Evolutionary conservation across 1,284 basidiomycete genomes (phyloP).

Genomic region (Thelephora terrestris): DNA sequence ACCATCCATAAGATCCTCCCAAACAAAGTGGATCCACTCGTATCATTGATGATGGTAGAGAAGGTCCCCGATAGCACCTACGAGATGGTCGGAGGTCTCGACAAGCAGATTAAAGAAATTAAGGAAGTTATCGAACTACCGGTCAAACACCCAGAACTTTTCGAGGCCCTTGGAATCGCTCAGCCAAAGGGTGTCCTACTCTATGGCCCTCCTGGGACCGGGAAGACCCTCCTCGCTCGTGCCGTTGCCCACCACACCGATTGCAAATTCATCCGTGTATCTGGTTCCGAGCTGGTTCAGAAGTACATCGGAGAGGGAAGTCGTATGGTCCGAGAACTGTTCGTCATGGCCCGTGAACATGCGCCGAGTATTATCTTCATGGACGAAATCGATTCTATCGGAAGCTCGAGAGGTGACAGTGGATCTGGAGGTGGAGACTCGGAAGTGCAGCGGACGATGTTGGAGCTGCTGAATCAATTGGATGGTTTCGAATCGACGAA

Average conservation of each 20-base stretch:
- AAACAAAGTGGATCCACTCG: conserved; percentile 92
- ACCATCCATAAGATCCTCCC: conserved; percentile 91
- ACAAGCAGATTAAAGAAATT: conserved; percentile 99
- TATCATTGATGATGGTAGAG: conserved; percentile 99
- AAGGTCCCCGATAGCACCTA: conserved; percentile 99
- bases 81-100: conserved; percentile 98
- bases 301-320: conserved; percentile 99
- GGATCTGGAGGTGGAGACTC: conserved; percentile 88
- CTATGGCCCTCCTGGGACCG: conserved; percentile 95
- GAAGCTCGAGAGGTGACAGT: conserved; percentile 85
- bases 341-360: conserved; percentile 98
- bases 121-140: conserved; percentile 99
- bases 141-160: conserved; percentile 96
- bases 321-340: conserved; percentile 93
- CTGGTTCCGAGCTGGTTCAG: conserved; percentile 92
- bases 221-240: conserved; percentile 89
- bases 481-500: conserved; percentile 97
- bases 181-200: conserved; percentile 96
- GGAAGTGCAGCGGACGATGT: conserved; percentile 97
- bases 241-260: conserved; percentile 98
- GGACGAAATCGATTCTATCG: conserved; percentile 99
- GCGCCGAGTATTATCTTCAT: conserved; percentile 99
- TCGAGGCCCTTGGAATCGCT: conserved; percentile 93
- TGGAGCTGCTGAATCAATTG: conserved; percentile 93
- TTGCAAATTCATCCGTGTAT: conserved; percentile 96